Evolutionary conservation across 2,329 filamentous ascomycete species (phyloP).

Genomic region (Fusarium odoratissimum): DNA sequence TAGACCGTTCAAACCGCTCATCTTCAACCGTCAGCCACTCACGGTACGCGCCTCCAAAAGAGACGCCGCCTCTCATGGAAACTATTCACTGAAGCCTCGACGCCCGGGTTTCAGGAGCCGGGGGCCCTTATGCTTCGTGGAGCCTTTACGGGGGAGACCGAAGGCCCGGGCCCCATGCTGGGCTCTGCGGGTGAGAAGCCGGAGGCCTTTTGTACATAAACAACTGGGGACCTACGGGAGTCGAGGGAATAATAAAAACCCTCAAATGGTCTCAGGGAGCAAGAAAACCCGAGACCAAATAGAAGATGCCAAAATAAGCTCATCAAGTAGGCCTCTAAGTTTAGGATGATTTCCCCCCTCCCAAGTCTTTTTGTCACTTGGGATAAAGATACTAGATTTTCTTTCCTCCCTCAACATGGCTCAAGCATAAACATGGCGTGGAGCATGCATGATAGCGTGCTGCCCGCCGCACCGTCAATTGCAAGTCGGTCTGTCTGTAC

Average conservation of each 20-base stretch:
- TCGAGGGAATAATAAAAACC: conserved; percentile 24
- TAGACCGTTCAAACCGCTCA: conserved; percentile 19
- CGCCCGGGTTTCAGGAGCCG: conserved; percentile 17
- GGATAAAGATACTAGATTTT: background rate
- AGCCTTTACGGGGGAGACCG: conserved; percentile 29
- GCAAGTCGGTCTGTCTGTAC: background rate
- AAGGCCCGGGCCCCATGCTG: conserved; percentile 18
- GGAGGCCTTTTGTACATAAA: conserved; percentile 17
- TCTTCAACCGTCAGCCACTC: conserved; percentile 21
- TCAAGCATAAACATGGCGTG: conserved; percentile 22
- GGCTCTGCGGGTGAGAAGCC: conserved; percentile 10
- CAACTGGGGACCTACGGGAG: conserved; percentile 8
- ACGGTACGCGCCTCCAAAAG: background rate
- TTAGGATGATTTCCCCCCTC: too few relatives aligned
- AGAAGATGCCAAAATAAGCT: background rate
- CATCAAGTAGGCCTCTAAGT: background rate
- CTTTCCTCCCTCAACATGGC: background rate
- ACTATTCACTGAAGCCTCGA: conserved; percentile 6
- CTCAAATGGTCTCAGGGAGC: conserved; percentile 13
- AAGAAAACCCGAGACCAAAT: background rate
- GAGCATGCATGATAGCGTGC: conserved; percentile 14
- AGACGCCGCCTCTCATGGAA: conserved; percentile 5
- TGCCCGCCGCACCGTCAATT: background rate
- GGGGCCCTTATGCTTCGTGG: conserved; percentile 17
- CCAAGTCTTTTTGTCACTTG: background rate